A percentile compares a stretch with the other conserved stretches of the same genome.
These are phyloP conservation scores for Tremellales sp. DNA, from an alignment of 1,284 basidiomycete genomes.

Conservation along the genomic window DNA sequence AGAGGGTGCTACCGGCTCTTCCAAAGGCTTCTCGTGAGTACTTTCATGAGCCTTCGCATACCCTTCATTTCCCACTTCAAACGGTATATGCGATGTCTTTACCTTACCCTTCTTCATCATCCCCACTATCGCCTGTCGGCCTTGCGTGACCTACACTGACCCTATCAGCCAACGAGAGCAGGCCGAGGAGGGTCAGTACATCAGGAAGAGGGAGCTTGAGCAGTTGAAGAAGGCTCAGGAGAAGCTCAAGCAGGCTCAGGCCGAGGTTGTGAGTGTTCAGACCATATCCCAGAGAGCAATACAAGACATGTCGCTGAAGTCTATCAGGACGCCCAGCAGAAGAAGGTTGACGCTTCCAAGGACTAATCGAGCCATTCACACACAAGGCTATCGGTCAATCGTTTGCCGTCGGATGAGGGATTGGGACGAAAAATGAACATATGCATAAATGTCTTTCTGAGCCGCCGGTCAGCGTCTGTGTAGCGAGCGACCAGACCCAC, in stretches of 20 bases:
- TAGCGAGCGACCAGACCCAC: too few relatives aligned
- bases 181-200: conserved; percentile 46
- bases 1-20: conserved; percentile 41
- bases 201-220: conserved; percentile 24
- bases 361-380: background rate
- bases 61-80: too few relatives aligned
- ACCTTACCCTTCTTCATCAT: background rate
- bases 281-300: background rate
- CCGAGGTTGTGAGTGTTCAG: conserved; percentile 30
- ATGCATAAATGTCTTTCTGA: too few relatives aligned
- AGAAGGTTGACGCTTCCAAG: conserved; percentile 5
- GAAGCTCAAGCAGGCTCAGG: conserved; percentile 33
- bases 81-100: too few relatives aligned
- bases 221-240: conserved; percentile 16
- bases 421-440: background rate
- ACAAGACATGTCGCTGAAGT: background rate
- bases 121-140: background rate
- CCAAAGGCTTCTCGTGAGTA: conserved; percentile 42
- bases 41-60: background rate
- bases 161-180: conserved; percentile 37
- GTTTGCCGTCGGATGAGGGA: background rate
- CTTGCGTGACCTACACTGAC: too few relatives aligned
- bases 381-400: background rate
- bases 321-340: conserved; percentile 4
- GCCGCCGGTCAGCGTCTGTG: too few relatives aligned